These are phyloP conservation scores for Perkinsus chesapeaki DNA, from an alignment of 169 alveolate species.

Conservation along the genomic window DNA sequence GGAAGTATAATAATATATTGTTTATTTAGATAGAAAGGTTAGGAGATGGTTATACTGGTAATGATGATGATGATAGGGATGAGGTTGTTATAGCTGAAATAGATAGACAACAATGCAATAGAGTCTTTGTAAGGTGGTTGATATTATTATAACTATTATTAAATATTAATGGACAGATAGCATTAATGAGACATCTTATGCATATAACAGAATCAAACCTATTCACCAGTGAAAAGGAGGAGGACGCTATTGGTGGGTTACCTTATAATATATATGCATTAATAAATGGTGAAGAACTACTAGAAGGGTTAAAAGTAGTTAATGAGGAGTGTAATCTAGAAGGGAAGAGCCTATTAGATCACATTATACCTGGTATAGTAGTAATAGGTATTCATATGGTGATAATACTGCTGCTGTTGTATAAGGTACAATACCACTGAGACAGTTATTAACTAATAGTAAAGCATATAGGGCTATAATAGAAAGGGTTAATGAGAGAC, in stretches of 20 bases:
- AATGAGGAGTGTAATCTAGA: not conserved
- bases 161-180: not conserved
- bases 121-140: not conserved
- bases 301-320: not conserved
- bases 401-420: not conserved
- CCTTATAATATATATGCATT: not conserved
- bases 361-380: not conserved
- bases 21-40: not conserved
- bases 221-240: not conserved
- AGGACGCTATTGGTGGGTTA: not conserved
- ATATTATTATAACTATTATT: not conserved
- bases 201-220: not conserved
- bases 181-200: not conserved
- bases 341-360: not conserved
- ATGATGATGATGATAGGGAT: not conserved
- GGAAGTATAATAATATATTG: not conserved
- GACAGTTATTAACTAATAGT: not conserved
- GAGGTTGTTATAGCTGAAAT: not conserved
- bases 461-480: not conserved
- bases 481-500: not conserved
- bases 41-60: not conserved
- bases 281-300: not conserved
- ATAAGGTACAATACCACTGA: not conserved
- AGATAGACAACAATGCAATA: not conserved
- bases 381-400: not conserved